Evolutionary conservation across 441 rosid species (phyloP).

Genomic region (Isatis lusitanica): DNA sequence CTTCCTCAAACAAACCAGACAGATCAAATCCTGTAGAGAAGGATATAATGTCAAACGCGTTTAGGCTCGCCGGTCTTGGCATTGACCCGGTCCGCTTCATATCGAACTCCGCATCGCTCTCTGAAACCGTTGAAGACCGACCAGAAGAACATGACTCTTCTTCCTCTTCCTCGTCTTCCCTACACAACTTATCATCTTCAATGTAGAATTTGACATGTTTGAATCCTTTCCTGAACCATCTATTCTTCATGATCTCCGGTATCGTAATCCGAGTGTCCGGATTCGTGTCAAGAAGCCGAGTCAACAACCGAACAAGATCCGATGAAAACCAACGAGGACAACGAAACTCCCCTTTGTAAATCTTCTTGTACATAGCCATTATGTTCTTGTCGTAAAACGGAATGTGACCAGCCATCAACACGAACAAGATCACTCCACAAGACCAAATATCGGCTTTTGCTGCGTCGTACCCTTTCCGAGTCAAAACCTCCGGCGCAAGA

Average conservation of each 20-base stretch:
- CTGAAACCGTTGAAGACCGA: conserved; percentile 55
- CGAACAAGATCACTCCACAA: conserved; percentile 79
- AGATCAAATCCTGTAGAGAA: conserved; percentile 84
- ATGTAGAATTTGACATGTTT: conserved; percentile 74
- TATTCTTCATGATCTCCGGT: conserved; percentile 66
- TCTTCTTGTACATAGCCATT: conserved; percentile 84
- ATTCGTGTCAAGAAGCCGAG: conserved; percentile 60
- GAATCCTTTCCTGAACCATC: conserved; percentile 85
- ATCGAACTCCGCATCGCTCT: conserved; percentile 56
- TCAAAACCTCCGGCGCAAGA: conserved; percentile 84
- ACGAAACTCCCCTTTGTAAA: conserved; percentile 73
- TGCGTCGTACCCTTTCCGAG: conserved; percentile 77
- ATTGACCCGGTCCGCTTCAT: conserved; percentile 34
- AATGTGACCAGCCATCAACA: conserved; percentile 81
- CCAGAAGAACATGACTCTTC: conserved; percentile 46
- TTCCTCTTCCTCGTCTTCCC: conserved; percentile 43
- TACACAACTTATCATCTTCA: conserved; percentile 71
- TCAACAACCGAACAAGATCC: conserved; percentile 54
- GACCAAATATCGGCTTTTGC: conserved; percentile 92
- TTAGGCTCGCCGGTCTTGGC: conserved; percentile 78
- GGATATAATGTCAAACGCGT: conserved; percentile 83
- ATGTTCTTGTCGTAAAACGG: conserved; percentile 82
- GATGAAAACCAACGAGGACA: conserved; percentile 89
- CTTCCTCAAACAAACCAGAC: conserved; percentile 84
- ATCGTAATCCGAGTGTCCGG: conserved; percentile 67